phyloP scores from a whole-genome alignment of 2,329 filamentous ascomycete species.

The Trichoderma sp. region DNA sequence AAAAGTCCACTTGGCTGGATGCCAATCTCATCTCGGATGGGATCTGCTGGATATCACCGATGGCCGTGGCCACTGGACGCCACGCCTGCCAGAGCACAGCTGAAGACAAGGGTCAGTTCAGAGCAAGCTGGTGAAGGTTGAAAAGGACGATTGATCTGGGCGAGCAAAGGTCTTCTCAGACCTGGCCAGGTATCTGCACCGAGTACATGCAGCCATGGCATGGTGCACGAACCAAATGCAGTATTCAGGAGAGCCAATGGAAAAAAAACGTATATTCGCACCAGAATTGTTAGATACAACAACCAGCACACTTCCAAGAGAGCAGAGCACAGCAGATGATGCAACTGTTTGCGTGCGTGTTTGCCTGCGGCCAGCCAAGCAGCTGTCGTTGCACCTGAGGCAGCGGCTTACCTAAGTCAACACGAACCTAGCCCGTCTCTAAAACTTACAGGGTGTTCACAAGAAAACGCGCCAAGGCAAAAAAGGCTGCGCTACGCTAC shows the following conservation, averaged over 20 bases:
- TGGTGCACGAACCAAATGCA: background rate
- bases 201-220: background rate
- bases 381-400: constrained; percentile 11
- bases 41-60: constrained; percentile 1
- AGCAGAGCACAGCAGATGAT: background rate
- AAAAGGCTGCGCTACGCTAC: background rate
- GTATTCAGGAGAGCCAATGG: background rate
- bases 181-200: background rate
- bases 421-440: too few species aligned
- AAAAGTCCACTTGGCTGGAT: background rate
- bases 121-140: background rate
- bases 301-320: too few species aligned
- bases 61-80: constrained; percentile 13
- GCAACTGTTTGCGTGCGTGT: background rate
- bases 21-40: constrained; percentile 19
- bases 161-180: background rate
- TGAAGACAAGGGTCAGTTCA: constrained; percentile 17
- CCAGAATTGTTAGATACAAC: too few species aligned
- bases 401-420: constrained; percentile 5
- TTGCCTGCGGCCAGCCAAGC: background rate
- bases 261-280: background rate
- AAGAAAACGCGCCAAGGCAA: constrained; percentile 8
- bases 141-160: background rate
- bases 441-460: constrained; percentile 4
- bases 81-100: constrained; percentile 18